These are phyloP conservation scores for Antitrichia curtipendula DNA, from an alignment of 225 moss, liverwort and hornwort species.

Conservation along the genomic window DNA sequence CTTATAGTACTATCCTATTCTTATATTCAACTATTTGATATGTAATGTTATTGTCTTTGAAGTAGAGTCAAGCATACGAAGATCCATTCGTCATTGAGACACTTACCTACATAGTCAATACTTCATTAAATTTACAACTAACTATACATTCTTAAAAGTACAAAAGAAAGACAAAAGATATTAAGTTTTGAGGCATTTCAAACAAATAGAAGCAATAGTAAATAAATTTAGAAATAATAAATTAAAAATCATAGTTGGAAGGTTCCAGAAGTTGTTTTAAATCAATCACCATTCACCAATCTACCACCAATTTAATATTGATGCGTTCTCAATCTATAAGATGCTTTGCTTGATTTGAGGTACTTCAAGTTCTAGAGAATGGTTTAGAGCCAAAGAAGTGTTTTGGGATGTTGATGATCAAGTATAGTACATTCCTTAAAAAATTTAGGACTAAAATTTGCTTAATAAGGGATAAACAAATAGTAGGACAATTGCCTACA, in stretches of 20 bases:
- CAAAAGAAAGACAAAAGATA: background rate
- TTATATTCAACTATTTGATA: background rate
- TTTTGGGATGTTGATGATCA: background rate
- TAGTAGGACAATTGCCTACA: background rate
- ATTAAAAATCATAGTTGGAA: background rate
- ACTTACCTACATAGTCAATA: rapidly evolving
- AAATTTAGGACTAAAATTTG: background rate
- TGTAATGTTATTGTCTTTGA: background rate
- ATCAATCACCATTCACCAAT: too few species aligned
- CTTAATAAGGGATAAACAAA: too few species aligned
- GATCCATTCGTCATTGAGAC: background rate
- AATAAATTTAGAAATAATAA: background rate
- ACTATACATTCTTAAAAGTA: background rate
- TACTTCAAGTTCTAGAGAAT: background rate
- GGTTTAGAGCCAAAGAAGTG: background rate
- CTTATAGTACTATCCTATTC: background rate
- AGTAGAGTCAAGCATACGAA: background rate
- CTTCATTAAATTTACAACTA: background rate
- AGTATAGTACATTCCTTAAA: background rate
- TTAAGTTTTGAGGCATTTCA: too few species aligned
- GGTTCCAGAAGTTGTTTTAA: background rate
- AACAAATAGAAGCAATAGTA: background rate
- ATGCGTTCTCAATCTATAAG: background rate
- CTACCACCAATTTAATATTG: background rate
- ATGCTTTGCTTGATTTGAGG: background rate